Conservation (phyloP, 805 yeast species). For the Lachancea waltii region DNA sequence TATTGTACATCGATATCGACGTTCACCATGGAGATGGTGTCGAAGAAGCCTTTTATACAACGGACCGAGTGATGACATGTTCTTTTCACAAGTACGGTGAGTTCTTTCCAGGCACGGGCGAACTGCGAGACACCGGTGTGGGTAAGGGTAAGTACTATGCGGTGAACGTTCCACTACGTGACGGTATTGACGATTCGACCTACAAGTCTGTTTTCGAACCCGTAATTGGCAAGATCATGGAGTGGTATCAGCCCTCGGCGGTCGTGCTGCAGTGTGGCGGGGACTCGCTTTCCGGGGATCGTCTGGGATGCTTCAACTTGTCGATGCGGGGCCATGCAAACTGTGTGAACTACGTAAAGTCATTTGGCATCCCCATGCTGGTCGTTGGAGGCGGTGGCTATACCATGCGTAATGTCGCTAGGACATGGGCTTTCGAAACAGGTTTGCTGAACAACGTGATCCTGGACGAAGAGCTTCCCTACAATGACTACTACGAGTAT, state of each 20-base stretch:
- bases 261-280: constrained; percentile 99
- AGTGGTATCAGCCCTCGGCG: constrained; percentile 91
- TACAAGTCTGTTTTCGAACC: constrained; percentile 84
- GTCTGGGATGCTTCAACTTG: constrained; percentile 91
- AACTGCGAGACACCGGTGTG: constrained; percentile 75
- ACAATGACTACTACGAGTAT: constrained; percentile 94
- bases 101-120: constrained; percentile 92
- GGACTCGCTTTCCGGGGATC: constrained; percentile 91
- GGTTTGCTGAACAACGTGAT: constrained; percentile 65
- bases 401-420: constrained; percentile 92
- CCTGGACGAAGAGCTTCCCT: constrained; percentile 67
- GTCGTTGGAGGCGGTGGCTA: constrained; percentile 98
- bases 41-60: constrained; percentile 91
- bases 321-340: constrained; percentile 94
- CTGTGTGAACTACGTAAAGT: constrained; percentile 81
- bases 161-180: constrained; percentile 80
- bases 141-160: constrained; percentile 79
- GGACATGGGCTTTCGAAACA: constrained; percentile 91
- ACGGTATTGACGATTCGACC: constrained; percentile 86
- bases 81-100: constrained; percentile 93
- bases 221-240: constrained; percentile 65
- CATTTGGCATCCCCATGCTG: constrained; percentile 83
- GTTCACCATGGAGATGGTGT: constrained; percentile 98
- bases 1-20: constrained; percentile 88
- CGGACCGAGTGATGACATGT: constrained; percentile 95